Base-by-base conservation (phyloP, 2,329 filamentous ascomycete species). In the Arthrobotrys musiformis region DNA sequence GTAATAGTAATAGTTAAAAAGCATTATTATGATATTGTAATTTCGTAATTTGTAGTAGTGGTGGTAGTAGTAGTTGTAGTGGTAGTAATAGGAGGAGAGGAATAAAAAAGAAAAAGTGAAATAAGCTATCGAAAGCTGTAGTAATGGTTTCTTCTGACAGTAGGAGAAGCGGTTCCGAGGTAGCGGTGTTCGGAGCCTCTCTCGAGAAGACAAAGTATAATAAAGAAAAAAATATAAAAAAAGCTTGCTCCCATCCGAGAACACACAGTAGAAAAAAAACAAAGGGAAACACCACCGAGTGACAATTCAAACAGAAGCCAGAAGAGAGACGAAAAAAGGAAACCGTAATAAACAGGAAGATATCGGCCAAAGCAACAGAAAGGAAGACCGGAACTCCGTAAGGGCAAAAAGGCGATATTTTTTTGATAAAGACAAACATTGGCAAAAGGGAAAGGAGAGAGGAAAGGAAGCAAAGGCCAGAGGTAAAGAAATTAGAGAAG, bases 231-330 rank as follows among this genome's bases (percentile, higher is more conserved):
- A 77, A 69, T 52, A 77, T 60, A 68, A 79, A 70, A 70, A 69
- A 64, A 69, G 63, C 64, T 68, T 79, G 78, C 66, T 79, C 74
- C 79, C 69, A 69, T 76, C 78, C 73, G 77, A 79, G 78, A 60
- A 69, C 76, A 68, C 79, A 78, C 56, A 60, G 58, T 24, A 48
- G 13, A 64, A 26, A 37, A 77, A 68, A 78, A 74, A 78, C 30
- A 79, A 52, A 79, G 56, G 56, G 68, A 63, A 52, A 75, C 69
- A 79, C 74, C 76, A 79, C 67, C 60, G 68, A 72, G 67, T 64
- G 78, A 72, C 50, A 68, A 66, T 70, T 40, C 54, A 58, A 58
- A 58, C 54, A 58, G 17, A 37, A 26, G 17, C 58, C 58, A 62
- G 3, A 62, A 46, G 40, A 46, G 24, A 13, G 19, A 63, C n/a